A percentile compares a stretch with the other conserved stretches of the same genome.
Conservation (phyloP, 179 eudicot species). For the Gypsophila paniculata region DNA sequence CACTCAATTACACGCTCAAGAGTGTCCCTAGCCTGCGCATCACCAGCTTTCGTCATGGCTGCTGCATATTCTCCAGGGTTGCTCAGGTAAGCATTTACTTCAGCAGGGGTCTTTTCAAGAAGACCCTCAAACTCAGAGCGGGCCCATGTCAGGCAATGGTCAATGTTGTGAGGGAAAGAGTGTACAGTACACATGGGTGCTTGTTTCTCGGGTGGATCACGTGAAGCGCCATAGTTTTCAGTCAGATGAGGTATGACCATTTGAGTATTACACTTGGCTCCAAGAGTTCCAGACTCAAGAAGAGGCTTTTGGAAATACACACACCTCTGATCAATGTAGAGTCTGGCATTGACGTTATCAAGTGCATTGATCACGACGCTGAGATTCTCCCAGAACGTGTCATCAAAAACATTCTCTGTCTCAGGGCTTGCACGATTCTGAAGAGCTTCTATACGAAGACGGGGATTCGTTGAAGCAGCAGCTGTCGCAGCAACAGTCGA, state of each 20-base stretch:
- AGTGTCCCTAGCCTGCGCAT: constrained; percentile 94
- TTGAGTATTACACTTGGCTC: constrained; percentile 91
- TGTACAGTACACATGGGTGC: constrained; percentile 99
- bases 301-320: constrained; percentile 94
- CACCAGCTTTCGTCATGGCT: constrained; percentile 82
- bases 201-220: constrained; percentile 98
- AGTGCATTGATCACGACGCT: constrained; percentile 66
- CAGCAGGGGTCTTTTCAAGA: constrained; percentile 86
- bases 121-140: constrained; percentile 93
- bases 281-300: constrained; percentile 89
- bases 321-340: constrained; percentile 80
- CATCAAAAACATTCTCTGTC: constrained; percentile 86
- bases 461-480: constrained; percentile 61
- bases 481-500: constrained; percentile 93
- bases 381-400: constrained; percentile 84
- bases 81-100: constrained; percentile 74
- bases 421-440: constrained; percentile 90
- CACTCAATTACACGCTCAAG: constrained; percentile 80
- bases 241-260: constrained; percentile 96
- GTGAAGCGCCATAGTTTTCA: constrained; percentile 93
- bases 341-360: constrained; percentile 86
- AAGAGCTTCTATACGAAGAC: constrained; percentile 59
- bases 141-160: constrained; percentile 98
- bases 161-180: constrained; percentile 94
- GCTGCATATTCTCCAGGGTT: constrained; percentile 68